These are phyloP conservation scores for Paratinospora sagittata DNA, from an alignment of 164 flowering plant species.

Conservation along the genomic window DNA sequence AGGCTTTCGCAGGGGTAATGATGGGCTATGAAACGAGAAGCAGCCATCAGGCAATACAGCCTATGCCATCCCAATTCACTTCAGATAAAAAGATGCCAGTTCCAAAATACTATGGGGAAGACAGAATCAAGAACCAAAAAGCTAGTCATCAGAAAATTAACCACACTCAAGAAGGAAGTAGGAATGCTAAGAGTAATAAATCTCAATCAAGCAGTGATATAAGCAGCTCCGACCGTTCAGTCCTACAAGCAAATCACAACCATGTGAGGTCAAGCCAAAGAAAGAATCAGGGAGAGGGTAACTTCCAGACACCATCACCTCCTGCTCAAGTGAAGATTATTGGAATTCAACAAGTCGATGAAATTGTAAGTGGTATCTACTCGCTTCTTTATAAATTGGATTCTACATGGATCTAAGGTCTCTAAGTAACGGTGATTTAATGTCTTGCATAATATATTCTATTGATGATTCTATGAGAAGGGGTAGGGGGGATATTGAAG, in stretches of 20 bases:
- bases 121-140: slow-evolving; percentile 1
- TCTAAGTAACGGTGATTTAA: too few species aligned
- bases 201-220: slow-evolving; percentile 31
- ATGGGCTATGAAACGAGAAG: slow-evolving; percentile 1
- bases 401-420: too few species aligned
- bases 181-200: slow-evolving; percentile 16
- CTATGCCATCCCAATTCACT: slow-evolving; percentile 2
- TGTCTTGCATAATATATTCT: too few species aligned
- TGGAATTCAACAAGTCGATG: slow-evolving; percentile 20
- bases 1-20: slow-evolving; percentile 26
- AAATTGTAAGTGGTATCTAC: slow-evolving; percentile 26
- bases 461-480: too few species aligned
- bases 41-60: slow-evolving; percentile 1
- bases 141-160: neutral
- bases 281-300: slow-evolving; percentile 20
- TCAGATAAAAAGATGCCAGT: slow-evolving; percentile 13
- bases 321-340: slow-evolving; percentile 17
- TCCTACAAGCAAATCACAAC: slow-evolving; percentile 15
- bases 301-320: slow-evolving; percentile 16
- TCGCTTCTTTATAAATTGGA: neutral
- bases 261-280: slow-evolving; percentile 20
- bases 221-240: slow-evolving; percentile 32
- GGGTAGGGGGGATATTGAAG: too few species aligned
- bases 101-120: too few species aligned
- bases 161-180: slow-evolving; percentile 10